Evolutionary conservation across 441 rosid species (phyloP).

Genomic region (Adansonia madagascariensis): DNA sequence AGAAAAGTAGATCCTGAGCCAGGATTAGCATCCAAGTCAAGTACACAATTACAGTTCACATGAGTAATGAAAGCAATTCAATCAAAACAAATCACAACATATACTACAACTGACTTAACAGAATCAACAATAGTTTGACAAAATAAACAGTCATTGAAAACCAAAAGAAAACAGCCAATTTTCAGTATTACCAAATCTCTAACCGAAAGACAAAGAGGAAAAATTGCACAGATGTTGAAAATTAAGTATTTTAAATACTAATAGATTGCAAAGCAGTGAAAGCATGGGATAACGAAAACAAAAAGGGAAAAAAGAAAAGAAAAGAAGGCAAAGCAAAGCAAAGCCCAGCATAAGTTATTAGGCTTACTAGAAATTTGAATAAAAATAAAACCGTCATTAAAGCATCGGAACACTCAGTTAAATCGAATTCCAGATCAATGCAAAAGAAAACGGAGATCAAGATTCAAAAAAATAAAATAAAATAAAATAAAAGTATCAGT

Average conservation of each 20-base stretch:
- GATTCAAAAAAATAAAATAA: background rate
- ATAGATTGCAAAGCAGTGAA: background rate
- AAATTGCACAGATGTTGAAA: no score
- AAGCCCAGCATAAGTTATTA: background rate
- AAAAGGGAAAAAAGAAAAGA: no score
- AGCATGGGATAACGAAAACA: background rate
- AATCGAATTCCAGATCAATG: conserved; percentile 6
- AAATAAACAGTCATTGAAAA: background rate
- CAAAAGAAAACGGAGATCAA: background rate
- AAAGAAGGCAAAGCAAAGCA: background rate
- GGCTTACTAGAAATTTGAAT: background rate
- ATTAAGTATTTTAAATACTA: background rate
- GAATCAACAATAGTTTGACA: background rate
- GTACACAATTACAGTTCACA: background rate
- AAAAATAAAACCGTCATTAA: background rate
- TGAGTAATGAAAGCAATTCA: background rate
- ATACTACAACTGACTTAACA: background rate
- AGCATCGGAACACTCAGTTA: background rate
- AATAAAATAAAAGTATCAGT: background rate
- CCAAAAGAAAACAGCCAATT: background rate
- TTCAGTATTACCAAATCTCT: background rate
- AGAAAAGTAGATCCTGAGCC: background rate
- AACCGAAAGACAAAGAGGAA: background rate
- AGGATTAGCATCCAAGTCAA: background rate
- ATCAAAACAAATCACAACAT: background rate